Conservation (phyloP, 2,329 filamentous ascomycete genomes). For the Nigrospora oryzae region DNA sequence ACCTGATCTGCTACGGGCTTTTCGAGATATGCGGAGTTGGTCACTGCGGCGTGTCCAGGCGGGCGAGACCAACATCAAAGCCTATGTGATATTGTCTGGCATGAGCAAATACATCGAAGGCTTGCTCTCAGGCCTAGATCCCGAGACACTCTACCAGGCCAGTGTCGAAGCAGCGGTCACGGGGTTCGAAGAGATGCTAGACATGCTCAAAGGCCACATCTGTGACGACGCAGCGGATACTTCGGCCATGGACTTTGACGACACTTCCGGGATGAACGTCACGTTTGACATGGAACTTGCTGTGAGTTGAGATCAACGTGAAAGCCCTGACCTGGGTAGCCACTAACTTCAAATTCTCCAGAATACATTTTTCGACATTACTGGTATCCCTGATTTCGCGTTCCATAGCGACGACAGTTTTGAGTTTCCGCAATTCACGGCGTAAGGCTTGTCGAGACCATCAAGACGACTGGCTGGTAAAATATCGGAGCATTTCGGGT, state of each 20-base stretch:
- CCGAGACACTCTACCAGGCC: constrained; percentile 21
- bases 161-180: constrained; percentile 29
- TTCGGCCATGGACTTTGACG: no score
- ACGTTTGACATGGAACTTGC: no score
- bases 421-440: no score
- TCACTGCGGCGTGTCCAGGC: constrained; percentile 27
- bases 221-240: no score
- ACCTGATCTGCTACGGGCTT: constrained; percentile 30
- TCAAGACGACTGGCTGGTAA: no score
- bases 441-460: no score
- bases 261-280: no score
- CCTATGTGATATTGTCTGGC: constrained; percentile 32
- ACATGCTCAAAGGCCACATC: neutral
- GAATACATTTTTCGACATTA: constrained; percentile 14
- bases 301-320: no score
- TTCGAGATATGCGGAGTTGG: constrained; percentile 33
- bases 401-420: no score
- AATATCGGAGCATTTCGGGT: no score
- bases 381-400: constrained; percentile 6
- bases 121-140: constrained; percentile 23
- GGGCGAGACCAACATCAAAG: constrained; percentile 48
- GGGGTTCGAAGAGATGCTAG: constrained; percentile 12
- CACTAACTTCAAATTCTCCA: neutral
- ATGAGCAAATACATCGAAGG: constrained; percentile 32
- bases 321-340: no score